Evolutionary conservation across 2,329 filamentous ascomycete species (phyloP).

Genomic region (Fusarium sp.): DNA sequence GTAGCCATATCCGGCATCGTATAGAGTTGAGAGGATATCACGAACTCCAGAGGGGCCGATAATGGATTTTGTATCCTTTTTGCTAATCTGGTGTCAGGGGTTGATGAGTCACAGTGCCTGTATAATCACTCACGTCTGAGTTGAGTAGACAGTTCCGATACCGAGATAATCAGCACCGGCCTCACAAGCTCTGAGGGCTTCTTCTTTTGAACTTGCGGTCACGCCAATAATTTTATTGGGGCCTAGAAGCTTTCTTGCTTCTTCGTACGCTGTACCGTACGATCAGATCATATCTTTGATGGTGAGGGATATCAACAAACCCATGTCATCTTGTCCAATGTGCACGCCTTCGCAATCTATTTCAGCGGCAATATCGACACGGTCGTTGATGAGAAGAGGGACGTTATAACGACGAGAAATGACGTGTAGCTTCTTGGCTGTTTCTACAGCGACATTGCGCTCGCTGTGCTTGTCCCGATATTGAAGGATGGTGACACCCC

Average conservation of each 20-base stretch:
- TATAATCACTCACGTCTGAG: constrained; percentile 71
- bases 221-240: constrained; percentile 86
- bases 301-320: constrained; percentile 58
- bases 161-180: constrained; percentile 91
- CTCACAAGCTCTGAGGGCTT: constrained; percentile 78
- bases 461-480: constrained; percentile 89
- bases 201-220: constrained; percentile 79
- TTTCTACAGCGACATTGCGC: constrained; percentile 77
- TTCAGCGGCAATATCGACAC: constrained; percentile 88
- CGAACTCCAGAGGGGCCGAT: constrained; percentile 68
- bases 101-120: not conserved
- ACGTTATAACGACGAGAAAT: constrained; percentile 76
- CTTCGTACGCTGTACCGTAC: constrained; percentile 41
- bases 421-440: constrained; percentile 76
- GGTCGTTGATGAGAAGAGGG: constrained; percentile 92
- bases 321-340: constrained; percentile 93
- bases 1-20: constrained; percentile 56
- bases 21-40: constrained; percentile 68
- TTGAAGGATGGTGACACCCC: constrained; percentile 88
- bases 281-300: constrained; percentile 7
- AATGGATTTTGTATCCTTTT: constrained; percentile 83
- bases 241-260: constrained; percentile 79
- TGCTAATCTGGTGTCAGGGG: constrained; percentile 60
- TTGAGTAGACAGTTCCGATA: constrained; percentile 90
- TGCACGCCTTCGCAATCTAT: constrained; percentile 92